Percentiles rank a stretch among this genome's conserved stretches.
These are phyloP conservation scores for Akanthomyces uredinophilus DNA, from an alignment of 2,329 filamentous ascomycete species.

Conservation along the genomic window DNA sequence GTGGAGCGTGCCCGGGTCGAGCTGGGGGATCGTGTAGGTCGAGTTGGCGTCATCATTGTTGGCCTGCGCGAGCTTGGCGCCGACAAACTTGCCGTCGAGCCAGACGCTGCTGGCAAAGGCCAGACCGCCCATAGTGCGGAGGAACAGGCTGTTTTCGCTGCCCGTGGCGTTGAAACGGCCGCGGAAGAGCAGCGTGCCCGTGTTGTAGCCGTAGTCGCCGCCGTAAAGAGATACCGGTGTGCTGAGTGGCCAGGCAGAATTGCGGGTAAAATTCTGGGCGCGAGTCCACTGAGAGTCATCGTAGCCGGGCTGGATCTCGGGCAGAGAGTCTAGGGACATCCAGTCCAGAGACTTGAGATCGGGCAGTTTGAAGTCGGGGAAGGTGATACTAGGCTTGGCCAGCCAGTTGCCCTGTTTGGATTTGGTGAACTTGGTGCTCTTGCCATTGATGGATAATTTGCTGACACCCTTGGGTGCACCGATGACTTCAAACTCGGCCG, in stretches of 20 bases:
- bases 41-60: slow-evolving; percentile 42
- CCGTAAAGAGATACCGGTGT: slow-evolving; percentile 61
- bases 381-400: slow-evolving; percentile 3
- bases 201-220: slow-evolving; percentile 66
- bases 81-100: slow-evolving; percentile 56
- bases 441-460: slow-evolving; percentile 34
- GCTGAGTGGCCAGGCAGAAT: slow-evolving; percentile 30
- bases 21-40: slow-evolving; percentile 49
- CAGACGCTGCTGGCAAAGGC: slow-evolving; percentile 61
- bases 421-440: slow-evolving; percentile 28
- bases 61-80: slow-evolving; percentile 54
- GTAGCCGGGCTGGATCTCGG: slow-evolving; percentile 18
- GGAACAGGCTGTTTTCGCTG: slow-evolving; percentile 47
- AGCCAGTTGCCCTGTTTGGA: slow-evolving; percentile 39
- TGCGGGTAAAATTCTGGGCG: slow-evolving; percentile 27
- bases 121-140: slow-evolving; percentile 57
- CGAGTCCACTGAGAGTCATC: slow-evolving; percentile 40
- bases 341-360: slow-evolving; percentile 7
- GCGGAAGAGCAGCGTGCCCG: slow-evolving; percentile 59
- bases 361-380: slow-evolving; percentile 3
- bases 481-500: slow-evolving; percentile 59
- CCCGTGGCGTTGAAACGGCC: slow-evolving; percentile 60
- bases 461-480: slow-evolving; percentile 48
- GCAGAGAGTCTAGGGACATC: slow-evolving; percentile 20
- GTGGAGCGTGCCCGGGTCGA: slow-evolving; percentile 47